Conservation (phyloP, 1,284 basidiomycete genomes). For the Heterobasidion annosum region DNA sequence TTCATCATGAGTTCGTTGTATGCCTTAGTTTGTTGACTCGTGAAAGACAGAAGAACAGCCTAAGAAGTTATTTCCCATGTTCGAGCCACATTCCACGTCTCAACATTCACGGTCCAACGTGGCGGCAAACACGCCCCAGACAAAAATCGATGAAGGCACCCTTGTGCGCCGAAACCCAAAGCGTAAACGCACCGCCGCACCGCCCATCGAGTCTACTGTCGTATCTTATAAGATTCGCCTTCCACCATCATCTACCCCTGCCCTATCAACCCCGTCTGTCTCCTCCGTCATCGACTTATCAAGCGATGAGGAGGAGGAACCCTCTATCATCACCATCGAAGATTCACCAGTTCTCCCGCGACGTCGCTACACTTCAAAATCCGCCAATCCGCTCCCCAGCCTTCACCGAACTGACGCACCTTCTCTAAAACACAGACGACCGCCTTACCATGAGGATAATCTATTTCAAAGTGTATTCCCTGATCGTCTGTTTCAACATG, state of each 20-base stretch:
- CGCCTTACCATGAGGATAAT: not conserved
- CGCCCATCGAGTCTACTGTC: not conserved
- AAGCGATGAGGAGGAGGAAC: conserved; percentile 20
- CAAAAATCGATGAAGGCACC: not conserved
- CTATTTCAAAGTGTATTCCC: not conserved
- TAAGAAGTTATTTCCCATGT: not conserved
- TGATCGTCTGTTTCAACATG: not conserved
- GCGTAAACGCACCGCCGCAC: not conserved
- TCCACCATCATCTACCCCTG: conserved; percentile 3
- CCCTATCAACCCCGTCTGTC: not conserved
- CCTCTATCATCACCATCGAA: conserved; percentile 34
- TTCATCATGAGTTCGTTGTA: not conserved
- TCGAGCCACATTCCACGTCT: not conserved
- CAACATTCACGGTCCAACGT: too few species aligned
- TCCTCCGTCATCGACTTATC: not conserved
- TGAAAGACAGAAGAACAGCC: not conserved
- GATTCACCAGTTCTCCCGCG: conserved; percentile 8
- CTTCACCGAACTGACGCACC: not conserved
- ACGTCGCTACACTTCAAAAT: not conserved
- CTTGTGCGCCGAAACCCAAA: not conserved
- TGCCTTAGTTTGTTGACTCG: not conserved
- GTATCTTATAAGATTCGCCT: not conserved
- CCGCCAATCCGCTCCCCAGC: conserved; percentile 1
- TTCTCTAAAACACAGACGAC: not conserved
- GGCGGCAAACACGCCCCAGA: too few species aligned